Evolutionary conservation across 179 eudicot species (phyloP), one percentile per base, ranked within the genome.

Genomic region (Spinacia oleracea): DNA sequence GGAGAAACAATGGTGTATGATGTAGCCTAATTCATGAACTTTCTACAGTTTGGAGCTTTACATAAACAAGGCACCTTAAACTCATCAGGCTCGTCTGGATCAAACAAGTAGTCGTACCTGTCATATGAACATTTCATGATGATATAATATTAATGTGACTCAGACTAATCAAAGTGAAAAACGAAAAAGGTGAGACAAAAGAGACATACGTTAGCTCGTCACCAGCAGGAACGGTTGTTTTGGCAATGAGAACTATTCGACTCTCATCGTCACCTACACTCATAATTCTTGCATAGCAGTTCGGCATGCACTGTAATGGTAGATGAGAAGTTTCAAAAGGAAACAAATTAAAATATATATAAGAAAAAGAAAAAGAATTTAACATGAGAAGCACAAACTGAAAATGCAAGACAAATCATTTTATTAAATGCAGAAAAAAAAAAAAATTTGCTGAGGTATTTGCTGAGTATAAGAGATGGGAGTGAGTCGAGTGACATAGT

Each of bases 211-310:
- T 96, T 83, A 96, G 86, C 85, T 96, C 99, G 71, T 96, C 99
- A 25, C 98, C 98, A 23, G 91, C 88, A 40, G 92, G 73, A 75
- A 96, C 94, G 9, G 86, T 90, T 21, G 90, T 82, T 88, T 94
- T 93, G 77, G 99, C 98, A 79, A 96, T 96, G 75, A 96, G 99
- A 56, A 92, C 99, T 32, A 96, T 96, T 75, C 98, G 94, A 82
- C 98, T 96, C 86, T 93, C 97, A 63, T 96, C 99, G 72, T 84
- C 86, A 31, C 99, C 99, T 18, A 93, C 98, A 72, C 99, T 96
- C 99, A 96, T 96, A 34, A 96, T 96, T 85, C 99, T 89, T 38
- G 99, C 99, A 83, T 93, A 96, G 84, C 99, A 96, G 84, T 96
- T 96, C 40, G 99, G 99, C 94, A 92, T 86, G 81, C 99, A 96